Conservation (phyloP, 148 eudicot species). For the Silene latifolia region DNA sequence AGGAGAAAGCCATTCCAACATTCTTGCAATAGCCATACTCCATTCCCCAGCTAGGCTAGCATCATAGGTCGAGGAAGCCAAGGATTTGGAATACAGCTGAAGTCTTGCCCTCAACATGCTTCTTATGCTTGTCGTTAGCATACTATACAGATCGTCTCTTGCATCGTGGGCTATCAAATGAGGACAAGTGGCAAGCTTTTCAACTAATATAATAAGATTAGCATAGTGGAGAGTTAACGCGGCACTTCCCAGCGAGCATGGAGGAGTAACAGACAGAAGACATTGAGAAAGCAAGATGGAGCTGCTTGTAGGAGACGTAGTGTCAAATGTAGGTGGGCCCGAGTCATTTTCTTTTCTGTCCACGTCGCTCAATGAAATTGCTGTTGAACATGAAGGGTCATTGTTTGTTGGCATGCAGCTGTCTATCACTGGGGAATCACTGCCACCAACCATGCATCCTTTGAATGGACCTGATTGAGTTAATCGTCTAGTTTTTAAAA, state of each 20-base stretch:
- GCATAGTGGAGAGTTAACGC: constrained; percentile 88
- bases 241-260: constrained; percentile 62
- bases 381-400: constrained; percentile 32
- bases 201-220: constrained; percentile 65
- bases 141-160: constrained; percentile 77
- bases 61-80: constrained; percentile 47
- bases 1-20: constrained; percentile 83
- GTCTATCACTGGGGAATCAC: constrained; percentile 54
- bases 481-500: constrained; percentile 37
- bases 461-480: constrained; percentile 59
- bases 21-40: constrained; percentile 52
- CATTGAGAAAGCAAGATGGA: constrained; percentile 43
- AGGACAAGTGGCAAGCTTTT: constrained; percentile 76
- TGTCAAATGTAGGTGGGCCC: constrained; percentile 18
- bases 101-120: constrained; percentile 55
- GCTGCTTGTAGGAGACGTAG: constrained; percentile 14
- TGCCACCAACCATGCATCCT: constrained; percentile 63
- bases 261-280: constrained; percentile 40
- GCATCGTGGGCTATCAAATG: constrained; percentile 73
- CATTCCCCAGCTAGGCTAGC: constrained; percentile 62
- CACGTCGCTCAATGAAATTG: constrained; percentile 19
- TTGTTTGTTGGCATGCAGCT: constrained; percentile 37
- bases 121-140: constrained; percentile 66
- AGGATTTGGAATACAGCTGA: constrained; percentile 43
- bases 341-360: constrained; percentile 15